phyloP scores from a whole-genome alignment of 2,329 filamentous ascomycete species.

The Colletotrichum tropicicola region DNA sequence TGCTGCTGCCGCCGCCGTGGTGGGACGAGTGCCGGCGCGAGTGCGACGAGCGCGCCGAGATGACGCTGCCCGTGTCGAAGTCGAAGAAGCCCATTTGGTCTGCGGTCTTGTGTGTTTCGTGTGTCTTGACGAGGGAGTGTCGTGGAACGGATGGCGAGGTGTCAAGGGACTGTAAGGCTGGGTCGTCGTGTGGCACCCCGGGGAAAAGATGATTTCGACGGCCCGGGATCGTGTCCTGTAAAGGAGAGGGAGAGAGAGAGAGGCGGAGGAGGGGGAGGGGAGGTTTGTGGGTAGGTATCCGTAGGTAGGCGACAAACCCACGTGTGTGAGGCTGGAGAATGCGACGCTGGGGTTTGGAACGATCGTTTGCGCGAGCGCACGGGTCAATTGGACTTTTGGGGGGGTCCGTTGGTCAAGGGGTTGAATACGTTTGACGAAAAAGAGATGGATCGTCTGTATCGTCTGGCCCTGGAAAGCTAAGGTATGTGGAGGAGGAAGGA shows the following conservation, averaged over 20 bases:
- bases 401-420: not conserved
- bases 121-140: not conserved
- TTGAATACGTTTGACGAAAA: no score
- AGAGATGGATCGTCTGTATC: no score
- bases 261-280: not conserved
- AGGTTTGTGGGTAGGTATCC: not conserved
- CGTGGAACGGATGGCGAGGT: not conserved
- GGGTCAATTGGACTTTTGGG: not conserved
- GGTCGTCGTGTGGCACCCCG: not conserved
- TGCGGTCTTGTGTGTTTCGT: not conserved
- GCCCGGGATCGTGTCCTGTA: not conserved
- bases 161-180: not conserved
- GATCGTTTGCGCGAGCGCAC: not conserved
- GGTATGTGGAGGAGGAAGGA: no score
- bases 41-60: conserved; percentile 30
- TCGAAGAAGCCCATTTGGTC: conserved; percentile 32
- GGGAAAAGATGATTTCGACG: not conserved
- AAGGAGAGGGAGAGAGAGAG: not conserved
- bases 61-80: conserved; percentile 29
- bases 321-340: conserved; percentile 1
- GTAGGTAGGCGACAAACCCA: conserved; percentile 8
- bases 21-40: conserved; percentile 30
- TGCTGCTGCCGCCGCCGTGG: no score
- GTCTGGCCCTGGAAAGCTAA: no score
- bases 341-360: not conserved